These are phyloP conservation scores for Trichocladium antarcticum DNA, from an alignment of 495 filamentous ascomycete genomes.

Conservation along the genomic window DNA sequence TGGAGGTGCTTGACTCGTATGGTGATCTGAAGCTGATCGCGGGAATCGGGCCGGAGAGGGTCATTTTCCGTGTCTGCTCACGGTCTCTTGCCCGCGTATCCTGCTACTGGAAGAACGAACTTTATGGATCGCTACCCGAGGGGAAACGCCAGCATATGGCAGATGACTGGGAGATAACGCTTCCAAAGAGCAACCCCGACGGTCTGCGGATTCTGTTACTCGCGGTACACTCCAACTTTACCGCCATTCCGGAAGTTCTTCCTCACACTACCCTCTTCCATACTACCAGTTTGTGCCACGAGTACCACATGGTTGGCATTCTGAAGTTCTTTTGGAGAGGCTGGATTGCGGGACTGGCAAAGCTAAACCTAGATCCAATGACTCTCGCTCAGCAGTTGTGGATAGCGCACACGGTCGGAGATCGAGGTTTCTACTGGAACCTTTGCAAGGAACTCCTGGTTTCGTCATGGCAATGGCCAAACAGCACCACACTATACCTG, in stretches of 20 bases:
- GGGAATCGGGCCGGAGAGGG: neutral
- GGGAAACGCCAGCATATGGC: neutral
- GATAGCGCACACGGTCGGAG: too few relatives aligned
- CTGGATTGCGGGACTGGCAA: neutral
- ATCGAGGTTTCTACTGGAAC: too few relatives aligned
- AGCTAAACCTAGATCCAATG: too few relatives aligned
- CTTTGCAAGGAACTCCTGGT: too few relatives aligned
- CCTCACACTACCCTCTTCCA: neutral
- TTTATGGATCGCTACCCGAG: neutral
- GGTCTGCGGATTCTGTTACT: neutral
- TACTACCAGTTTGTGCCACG: neutral
- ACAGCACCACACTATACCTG: too few relatives aligned
- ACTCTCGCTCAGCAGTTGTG: too few relatives aligned
- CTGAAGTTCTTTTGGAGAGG: neutral
- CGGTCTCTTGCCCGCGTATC: neutral
- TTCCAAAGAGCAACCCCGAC: neutral
- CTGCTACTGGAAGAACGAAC: neutral
- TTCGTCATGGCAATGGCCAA: too few relatives aligned
- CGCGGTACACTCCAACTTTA: neutral
- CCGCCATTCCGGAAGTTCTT: neutral
- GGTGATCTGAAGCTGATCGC: neutral
- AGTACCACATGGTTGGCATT: neutral
- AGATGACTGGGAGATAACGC: neutral
- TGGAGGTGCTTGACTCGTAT: neutral
- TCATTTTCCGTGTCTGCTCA: neutral